Evolutionary conservation across 495 filamentous ascomycete species (phyloP).

Genomic region (Penicillium flavigenum): DNA sequence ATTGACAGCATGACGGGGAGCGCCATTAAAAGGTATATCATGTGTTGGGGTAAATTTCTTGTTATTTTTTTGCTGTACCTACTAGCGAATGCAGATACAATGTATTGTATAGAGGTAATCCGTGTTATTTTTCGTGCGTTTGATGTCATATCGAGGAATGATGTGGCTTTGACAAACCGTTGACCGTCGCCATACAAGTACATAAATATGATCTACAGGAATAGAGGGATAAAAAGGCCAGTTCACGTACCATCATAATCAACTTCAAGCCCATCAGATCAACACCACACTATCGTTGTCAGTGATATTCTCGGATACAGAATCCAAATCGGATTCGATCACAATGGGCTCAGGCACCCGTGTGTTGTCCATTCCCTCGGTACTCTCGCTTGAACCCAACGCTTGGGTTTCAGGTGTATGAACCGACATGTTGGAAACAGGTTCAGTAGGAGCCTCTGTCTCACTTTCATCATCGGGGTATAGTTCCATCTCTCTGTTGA

Average conservation of each 20-base stretch:
- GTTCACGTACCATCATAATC: neutral
- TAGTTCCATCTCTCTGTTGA: slow-evolving; percentile 43
- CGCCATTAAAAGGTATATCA: neutral
- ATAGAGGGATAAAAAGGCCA: neutral
- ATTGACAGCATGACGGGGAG: slow-evolving; percentile 3
- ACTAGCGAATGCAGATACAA: slow-evolving; percentile 15
- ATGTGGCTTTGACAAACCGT: neutral
- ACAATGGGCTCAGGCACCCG: slow-evolving; percentile 3
- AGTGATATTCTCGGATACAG: neutral
- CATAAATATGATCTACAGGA: slow-evolving; percentile 4
- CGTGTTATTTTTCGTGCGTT: neutral
- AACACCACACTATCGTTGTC: slow-evolving; percentile 19
- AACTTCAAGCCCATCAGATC: neutral
- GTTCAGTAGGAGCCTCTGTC: neutral
- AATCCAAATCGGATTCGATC: slow-evolving; percentile 13
- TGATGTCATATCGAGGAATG: neutral
- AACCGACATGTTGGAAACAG: neutral
- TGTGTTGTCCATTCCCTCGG: neutral
- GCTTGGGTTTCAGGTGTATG: neutral
- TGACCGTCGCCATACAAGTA: neutral
- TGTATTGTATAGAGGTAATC: slow-evolving; percentile 5
- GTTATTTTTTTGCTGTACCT: slow-evolving; percentile 8
- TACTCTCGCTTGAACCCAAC: neutral
- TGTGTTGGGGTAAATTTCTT: neutral
- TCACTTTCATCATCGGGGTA: slow-evolving; percentile 15